These are phyloP conservation scores for Trichoderma cornu-damae DNA, from an alignment of 2,329 filamentous ascomycete genomes.

Conservation along the genomic window DNA sequence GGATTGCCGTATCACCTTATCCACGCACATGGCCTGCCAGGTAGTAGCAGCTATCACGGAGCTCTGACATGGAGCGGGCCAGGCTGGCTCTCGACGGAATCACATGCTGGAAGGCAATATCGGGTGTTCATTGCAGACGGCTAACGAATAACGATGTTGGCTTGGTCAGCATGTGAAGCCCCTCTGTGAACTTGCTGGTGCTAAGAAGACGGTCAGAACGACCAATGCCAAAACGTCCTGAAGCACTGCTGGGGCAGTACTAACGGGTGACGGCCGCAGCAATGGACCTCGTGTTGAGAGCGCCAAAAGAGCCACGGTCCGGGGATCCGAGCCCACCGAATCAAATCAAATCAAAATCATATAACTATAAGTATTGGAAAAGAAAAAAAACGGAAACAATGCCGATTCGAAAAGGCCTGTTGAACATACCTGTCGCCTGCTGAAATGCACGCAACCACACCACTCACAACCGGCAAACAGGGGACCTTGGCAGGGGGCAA, in stretches of 20 bases:
- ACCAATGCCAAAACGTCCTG: not conserved
- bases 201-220: too few relatives aligned
- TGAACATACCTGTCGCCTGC: not conserved
- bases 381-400: not conserved
- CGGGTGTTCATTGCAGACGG: not conserved
- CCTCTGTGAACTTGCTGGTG: too few relatives aligned
- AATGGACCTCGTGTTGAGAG: not conserved
- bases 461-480: constrained; percentile 9
- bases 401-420: constrained; percentile 10
- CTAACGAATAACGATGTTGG: too few relatives aligned
- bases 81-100: not conserved
- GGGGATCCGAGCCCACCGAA: constrained; percentile 6
- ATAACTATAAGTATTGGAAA: too few relatives aligned
- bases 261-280: not conserved
- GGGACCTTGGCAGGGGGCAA: constrained; percentile 5
- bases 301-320: constrained; percentile 8
- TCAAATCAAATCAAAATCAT: not conserved
- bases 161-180: too few relatives aligned
- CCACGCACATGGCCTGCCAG: constrained; percentile 1
- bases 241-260: not conserved
- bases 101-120: not conserved
- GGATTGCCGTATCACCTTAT: constrained; percentile 1
- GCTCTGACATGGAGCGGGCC: not conserved
- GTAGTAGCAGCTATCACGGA: too few relatives aligned
- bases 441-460: constrained; percentile 16